Evolutionary conservation across 805 yeast genomes (phyloP).

Genomic region (Starmerella potacharoeniae): DNA sequence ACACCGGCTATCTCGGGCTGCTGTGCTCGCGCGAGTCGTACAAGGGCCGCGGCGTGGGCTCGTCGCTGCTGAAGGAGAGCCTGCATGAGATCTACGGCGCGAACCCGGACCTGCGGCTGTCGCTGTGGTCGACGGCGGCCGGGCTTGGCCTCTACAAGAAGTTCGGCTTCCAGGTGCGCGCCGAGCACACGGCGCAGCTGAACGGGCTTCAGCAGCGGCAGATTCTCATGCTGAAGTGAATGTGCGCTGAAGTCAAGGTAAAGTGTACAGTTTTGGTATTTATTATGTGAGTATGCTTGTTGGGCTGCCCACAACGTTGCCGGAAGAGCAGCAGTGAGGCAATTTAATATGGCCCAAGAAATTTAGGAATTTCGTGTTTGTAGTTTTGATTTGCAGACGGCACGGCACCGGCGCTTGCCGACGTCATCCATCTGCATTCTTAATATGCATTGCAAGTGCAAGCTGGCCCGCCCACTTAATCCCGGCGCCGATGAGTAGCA

Average conservation of each 20-base stretch:
- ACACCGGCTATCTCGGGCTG: neutral
- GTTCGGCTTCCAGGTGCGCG: constrained; percentile 1
- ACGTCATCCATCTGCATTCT: too few species aligned
- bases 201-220: neutral
- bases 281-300: too few species aligned
- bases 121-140: neutral
- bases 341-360: too few species aligned
- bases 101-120: neutral
- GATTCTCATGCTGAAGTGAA: neutral
- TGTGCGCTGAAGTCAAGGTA: too few species aligned
- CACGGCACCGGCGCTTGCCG: too few species aligned
- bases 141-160: constrained; percentile 4
- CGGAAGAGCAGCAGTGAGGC: too few species aligned
- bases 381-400: too few species aligned
- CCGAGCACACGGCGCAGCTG: neutral
- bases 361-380: too few species aligned
- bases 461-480: too few species aligned
- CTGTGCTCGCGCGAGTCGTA: neutral
- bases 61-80: neutral
- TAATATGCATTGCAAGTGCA: too few species aligned
- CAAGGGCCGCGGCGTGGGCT: neutral
- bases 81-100: neutral
- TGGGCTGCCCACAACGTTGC: too few species aligned
- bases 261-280: too few species aligned
- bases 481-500: neutral